phyloP scores from a whole-genome alignment of 2,329 filamentous ascomycete species.

The Gremmenia infestans region DNA sequence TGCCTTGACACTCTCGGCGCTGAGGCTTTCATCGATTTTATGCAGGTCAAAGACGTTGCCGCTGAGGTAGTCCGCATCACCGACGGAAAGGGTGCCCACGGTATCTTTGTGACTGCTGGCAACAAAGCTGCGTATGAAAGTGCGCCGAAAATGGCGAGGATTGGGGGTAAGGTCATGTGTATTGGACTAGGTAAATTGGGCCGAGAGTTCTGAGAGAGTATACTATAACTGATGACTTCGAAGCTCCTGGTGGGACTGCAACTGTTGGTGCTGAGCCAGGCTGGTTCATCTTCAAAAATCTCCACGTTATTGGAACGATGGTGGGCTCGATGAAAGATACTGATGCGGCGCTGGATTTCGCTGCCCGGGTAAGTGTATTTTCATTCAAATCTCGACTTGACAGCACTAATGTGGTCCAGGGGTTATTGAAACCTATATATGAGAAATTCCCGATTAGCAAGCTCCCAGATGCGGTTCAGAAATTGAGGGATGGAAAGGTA shows the following conservation, averaged over 20 bases:
- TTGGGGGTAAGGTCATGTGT: conserved; percentile 12
- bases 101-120: conserved; percentile 9
- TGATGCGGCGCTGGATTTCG: conserved; percentile 5
- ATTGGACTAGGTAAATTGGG: conserved; percentile 6
- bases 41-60: conserved; percentile 71
- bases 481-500: neutral
- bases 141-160: conserved; percentile 4
- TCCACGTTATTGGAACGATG: conserved; percentile 7
- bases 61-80: conserved; percentile 58
- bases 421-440: neutral
- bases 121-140: conserved; percentile 4
- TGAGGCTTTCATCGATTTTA: conserved; percentile 71
- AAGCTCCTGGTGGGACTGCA: conserved; percentile 3
- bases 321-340: conserved; percentile 6
- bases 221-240: neutral
- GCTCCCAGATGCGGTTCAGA: neutral
- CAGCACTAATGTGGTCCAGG: conserved; percentile 1
- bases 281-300: conserved; percentile 3
- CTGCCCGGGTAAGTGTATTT: neutral
- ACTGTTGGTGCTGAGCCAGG: neutral
- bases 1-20: conserved; percentile 52
- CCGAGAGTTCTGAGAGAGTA: neutral
- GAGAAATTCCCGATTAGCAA: neutral
- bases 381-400: neutral
- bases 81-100: conserved; percentile 9